Conservation (phyloP, 2,329 filamentous ascomycete genomes). For the Apiospora arundinis region DNA sequence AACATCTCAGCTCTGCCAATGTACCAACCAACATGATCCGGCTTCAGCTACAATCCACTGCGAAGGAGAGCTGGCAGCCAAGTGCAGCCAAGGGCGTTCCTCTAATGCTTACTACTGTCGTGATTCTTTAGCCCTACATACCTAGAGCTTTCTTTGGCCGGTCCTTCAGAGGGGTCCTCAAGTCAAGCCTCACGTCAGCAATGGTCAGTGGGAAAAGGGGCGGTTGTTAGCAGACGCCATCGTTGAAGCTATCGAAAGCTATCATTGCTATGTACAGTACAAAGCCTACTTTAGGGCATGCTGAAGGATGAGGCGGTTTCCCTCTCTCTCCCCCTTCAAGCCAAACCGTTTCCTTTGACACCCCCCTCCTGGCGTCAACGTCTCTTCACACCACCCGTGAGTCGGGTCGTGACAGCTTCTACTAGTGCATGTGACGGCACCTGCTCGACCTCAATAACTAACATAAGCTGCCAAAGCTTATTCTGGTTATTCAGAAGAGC, state of each 20-base stretch:
- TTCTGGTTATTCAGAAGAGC: background rate
- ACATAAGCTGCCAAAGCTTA: background rate
- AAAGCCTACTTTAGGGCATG: background rate
- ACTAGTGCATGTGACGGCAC: background rate
- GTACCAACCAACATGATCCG: background rate
- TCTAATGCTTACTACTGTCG: background rate
- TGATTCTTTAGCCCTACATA: background rate
- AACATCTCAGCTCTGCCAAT: background rate
- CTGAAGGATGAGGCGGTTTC: background rate
- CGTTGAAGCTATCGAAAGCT: conserved; percentile 10
- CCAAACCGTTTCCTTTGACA: conserved; percentile 1
- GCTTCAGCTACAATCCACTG: background rate
- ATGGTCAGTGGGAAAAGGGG: background rate
- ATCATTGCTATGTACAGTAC: background rate
- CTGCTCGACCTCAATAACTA: background rate
- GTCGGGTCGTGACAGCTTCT: background rate
- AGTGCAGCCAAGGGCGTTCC: background rate
- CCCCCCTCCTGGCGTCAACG: background rate
- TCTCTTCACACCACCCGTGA: conserved; percentile 4
- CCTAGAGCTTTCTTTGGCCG: background rate
- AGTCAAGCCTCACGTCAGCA: conserved; percentile 12
- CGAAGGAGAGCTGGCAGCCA: background rate
- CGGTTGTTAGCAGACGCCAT: conserved; percentile 4
- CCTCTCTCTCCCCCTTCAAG: background rate
- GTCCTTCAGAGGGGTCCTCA: conserved; percentile 2